A percentile compares a stretch with the other conserved stretches of the same genome.
These are phyloP conservation scores for Penicillium sp. DNA, from an alignment of 2,329 filamentous ascomycete genomes.

Conservation along the genomic window DNA sequence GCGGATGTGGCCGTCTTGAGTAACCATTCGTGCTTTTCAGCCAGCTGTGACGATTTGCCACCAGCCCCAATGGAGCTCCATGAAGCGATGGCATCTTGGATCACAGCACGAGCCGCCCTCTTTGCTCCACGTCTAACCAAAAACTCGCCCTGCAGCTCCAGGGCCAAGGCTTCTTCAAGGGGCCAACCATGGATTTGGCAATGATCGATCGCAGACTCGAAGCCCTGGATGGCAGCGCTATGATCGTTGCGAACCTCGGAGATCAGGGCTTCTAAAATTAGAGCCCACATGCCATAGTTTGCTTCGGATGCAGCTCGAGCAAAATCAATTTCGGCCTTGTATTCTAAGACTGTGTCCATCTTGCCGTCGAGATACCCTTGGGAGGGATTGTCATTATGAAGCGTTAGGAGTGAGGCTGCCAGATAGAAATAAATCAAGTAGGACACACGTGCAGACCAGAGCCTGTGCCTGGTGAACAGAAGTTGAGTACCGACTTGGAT, in stretches of 20 bases:
- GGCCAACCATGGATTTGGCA: conserved; percentile 56
- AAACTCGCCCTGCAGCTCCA: conserved; percentile 61
- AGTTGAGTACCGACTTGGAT: conserved; percentile 44
- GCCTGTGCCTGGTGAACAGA: conserved; percentile 39
- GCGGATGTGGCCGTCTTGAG: conserved; percentile 53
- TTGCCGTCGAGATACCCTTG: conserved; percentile 46
- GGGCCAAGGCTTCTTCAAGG: conserved; percentile 58
- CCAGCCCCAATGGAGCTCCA: conserved; percentile 58
- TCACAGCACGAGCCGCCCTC: conserved; percentile 56
- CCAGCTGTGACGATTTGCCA: conserved; percentile 58
- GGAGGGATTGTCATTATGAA: conserved; percentile 44
- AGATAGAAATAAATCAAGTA: conserved; percentile 48
- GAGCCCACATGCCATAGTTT: conserved; percentile 59
- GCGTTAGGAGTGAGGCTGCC: conserved; percentile 42
- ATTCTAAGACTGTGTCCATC: conserved; percentile 48
- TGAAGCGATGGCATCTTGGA: conserved; percentile 58
- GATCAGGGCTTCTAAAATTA: conserved; percentile 55
- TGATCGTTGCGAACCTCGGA: conserved; percentile 49
- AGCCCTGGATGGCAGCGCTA: conserved; percentile 45
- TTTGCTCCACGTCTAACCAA: conserved; percentile 56
- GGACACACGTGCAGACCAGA: conserved; percentile 47
- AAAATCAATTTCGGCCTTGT: conserved; percentile 53
- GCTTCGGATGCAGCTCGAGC: conserved; percentile 54
- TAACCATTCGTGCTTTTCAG: conserved; percentile 60
- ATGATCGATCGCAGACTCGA: conserved; percentile 60